Evolutionary conservation across 805 yeast species (phyloP).

Genomic region (Hanseniaspora clermontiae): DNA sequence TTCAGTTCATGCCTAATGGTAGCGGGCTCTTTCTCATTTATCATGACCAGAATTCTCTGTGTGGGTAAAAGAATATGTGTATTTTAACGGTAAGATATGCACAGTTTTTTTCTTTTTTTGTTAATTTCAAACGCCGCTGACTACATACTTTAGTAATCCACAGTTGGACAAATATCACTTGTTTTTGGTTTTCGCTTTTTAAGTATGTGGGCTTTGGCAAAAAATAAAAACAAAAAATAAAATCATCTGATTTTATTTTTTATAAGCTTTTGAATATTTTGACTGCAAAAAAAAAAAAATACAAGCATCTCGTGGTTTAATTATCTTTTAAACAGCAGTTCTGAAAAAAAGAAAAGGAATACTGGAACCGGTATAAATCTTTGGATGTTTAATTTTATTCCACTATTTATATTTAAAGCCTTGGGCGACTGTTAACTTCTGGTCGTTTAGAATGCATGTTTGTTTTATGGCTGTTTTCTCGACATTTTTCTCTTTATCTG

Average conservation of each 20-base stretch:
- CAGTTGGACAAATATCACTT: too few relatives aligned
- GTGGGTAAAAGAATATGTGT: conserved; percentile 34
- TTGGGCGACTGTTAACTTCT: background rate
- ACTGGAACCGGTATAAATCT: background rate
- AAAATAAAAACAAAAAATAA: too few relatives aligned
- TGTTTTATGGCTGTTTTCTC: background rate
- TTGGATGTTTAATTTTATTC: background rate
- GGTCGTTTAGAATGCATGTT: background rate
- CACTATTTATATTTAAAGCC: background rate
- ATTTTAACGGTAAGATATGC: conserved; percentile 18
- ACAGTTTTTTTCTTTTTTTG: too few relatives aligned
- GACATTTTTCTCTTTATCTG: background rate
- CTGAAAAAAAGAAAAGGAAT: background rate
- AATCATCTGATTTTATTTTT: too few relatives aligned
- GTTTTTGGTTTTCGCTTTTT: too few relatives aligned
- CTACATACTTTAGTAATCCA: too few relatives aligned
- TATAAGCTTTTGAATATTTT: too few relatives aligned
- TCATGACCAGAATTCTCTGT: conserved; percentile 30
- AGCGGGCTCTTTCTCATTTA: conserved; percentile 31
- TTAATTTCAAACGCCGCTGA: too few relatives aligned
- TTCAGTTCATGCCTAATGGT: conserved; percentile 33
- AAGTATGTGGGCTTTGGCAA: too few relatives aligned
- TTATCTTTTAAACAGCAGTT: background rate
- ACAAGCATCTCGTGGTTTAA: background rate
- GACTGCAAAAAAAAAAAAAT: too few relatives aligned